A percentile compares a stretch with the other conserved stretches of the same genome.
These are phyloP conservation scores for Colletotrichum chrysophilum DNA, from an alignment of 2,329 filamentous ascomycete species.

Conservation along the genomic window DNA sequence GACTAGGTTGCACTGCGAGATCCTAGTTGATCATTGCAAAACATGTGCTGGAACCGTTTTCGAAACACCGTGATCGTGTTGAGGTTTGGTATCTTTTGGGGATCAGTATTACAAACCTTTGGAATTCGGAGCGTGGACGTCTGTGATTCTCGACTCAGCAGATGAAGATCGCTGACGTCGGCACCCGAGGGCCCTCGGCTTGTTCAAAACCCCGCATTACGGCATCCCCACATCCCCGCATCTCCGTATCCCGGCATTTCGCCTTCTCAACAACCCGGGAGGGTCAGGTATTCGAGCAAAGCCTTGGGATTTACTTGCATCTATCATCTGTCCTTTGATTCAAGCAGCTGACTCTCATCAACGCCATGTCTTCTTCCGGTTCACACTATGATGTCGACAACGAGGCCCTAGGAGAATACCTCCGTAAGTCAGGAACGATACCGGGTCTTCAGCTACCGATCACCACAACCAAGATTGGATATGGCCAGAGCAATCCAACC, in stretches of 20 bases:
- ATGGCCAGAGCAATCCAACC: background rate
- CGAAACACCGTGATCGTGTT: background rate
- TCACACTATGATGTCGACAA: background rate
- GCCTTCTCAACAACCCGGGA: background rate
- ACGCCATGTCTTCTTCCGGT: background rate
- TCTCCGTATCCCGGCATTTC: background rate
- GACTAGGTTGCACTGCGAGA: background rate
- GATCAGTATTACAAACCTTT: fast-evolving
- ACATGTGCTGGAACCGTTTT: background rate
- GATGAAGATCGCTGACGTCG: background rate
- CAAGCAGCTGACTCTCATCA: background rate
- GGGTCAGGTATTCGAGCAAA: background rate
- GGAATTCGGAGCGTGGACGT: background rate
- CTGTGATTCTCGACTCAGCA: background rate
- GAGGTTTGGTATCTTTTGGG: background rate
- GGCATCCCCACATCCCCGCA: background rate
- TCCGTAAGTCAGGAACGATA: background rate
- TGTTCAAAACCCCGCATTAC: background rate
- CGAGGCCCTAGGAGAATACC: background rate
- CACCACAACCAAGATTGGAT: background rate
- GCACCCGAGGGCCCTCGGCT: background rate
- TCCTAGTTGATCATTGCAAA: background rate
- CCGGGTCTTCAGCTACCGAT: background rate
- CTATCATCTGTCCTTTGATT: background rate
- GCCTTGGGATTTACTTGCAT: background rate